A percentile compares a stretch with the other conserved stretches of the same genome.
Conservation (phyloP, 805 yeast genomes). For the Yarrowia osloensis region DNA sequence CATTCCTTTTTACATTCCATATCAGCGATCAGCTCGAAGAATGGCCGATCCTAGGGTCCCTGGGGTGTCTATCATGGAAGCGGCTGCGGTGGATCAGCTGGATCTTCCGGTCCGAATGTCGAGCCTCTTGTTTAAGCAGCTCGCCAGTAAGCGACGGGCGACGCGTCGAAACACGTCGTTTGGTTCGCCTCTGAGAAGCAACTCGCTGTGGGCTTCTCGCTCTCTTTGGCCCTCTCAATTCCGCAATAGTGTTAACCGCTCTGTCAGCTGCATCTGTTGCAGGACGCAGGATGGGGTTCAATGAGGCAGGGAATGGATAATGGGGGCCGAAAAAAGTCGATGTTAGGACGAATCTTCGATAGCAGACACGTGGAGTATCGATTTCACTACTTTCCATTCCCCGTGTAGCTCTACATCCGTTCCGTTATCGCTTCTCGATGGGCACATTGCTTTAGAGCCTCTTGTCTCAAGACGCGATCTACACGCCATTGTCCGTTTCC, state of each 20-base stretch:
- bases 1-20: constrained; percentile 21
- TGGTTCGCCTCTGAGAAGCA: background rate
- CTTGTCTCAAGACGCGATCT: constrained; percentile 2
- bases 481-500: constrained; percentile 4
- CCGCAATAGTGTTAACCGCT: constrained; percentile 14
- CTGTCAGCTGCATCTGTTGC: background rate
- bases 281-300: background rate
- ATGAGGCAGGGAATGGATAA: no score
- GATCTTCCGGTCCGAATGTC: background rate
- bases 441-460: no score
- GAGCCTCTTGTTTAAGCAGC: no score
- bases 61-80: background rate
- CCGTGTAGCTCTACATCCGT: no score
- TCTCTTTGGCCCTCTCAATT: background rate
- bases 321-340: no score
- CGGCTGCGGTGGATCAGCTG: constrained; percentile 11
- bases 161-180: background rate
- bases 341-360: no score
- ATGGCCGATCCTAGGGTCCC: background rate
- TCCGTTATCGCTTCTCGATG: no score
- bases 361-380: no score
- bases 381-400: no score
- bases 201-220: background rate
- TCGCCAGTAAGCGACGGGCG: background rate
- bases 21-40: background rate